Conservation (phyloP, 2,329 filamentous ascomycete genomes). For the Colletotrichum simmondsii region DNA sequence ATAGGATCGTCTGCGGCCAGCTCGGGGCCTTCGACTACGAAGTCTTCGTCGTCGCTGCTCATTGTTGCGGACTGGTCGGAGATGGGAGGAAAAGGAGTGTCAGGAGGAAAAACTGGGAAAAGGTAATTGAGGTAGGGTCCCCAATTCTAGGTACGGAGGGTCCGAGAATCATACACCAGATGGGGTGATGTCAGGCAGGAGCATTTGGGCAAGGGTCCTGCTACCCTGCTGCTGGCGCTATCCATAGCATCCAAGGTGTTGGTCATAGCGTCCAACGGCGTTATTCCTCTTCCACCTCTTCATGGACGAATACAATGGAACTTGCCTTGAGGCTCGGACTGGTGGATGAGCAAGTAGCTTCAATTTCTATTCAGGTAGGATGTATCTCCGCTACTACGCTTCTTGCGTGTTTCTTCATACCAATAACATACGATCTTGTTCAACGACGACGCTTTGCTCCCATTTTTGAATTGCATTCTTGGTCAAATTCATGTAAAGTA, state of each 20-base stretch:
- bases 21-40: slow-evolving; percentile 65
- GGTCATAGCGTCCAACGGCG: not conserved
- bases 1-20: slow-evolving; percentile 75
- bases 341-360: too few relatives aligned
- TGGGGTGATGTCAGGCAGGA: slow-evolving; percentile 33
- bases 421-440: too few relatives aligned
- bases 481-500: not conserved
- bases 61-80: slow-evolving; percentile 49
- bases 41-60: slow-evolving; percentile 69
- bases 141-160: not conserved
- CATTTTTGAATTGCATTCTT: too few relatives aligned
- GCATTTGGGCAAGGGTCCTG: slow-evolving; percentile 25
- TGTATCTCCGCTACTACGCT: too few relatives aligned
- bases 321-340: too few relatives aligned
- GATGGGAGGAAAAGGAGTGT: not conserved
- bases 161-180: not conserved
- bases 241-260: not conserved
- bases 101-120: not conserved
- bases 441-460: too few relatives aligned
- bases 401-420: too few relatives aligned
- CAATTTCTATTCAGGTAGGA: too few relatives aligned
- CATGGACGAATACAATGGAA: too few relatives aligned
- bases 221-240: not conserved
- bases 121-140: not conserved
- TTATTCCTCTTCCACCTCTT: not conserved